Conservation (phyloP, 108 stramenopile genomes). For the Pseudonitzschia delicatissima region DNA sequence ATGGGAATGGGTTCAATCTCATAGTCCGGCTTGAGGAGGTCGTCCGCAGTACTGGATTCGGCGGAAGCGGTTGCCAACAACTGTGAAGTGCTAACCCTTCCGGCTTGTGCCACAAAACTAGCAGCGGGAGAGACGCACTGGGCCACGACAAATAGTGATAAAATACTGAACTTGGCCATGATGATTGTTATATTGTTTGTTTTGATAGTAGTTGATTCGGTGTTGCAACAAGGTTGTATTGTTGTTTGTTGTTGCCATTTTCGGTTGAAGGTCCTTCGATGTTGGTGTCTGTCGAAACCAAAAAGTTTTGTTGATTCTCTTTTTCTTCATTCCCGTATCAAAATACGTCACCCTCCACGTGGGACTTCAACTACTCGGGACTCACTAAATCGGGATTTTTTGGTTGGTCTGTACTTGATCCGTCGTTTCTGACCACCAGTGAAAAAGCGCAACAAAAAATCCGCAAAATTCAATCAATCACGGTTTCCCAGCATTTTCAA, state of each 20-base stretch:
- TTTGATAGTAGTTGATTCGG: neutral
- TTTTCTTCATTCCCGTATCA: neutral
- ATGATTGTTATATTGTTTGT: neutral
- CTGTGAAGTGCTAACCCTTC: neutral
- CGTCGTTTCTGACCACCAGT: neutral
- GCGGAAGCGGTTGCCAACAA: neutral
- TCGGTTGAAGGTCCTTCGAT: neutral
- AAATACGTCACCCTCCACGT: neutral
- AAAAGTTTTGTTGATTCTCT: no score
- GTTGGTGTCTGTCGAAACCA: neutral
- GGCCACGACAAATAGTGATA: neutral
- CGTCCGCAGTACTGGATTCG: conserved; percentile 23
- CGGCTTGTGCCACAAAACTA: neutral
- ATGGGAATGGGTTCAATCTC: conserved; percentile 78
- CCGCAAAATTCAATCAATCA: no score
- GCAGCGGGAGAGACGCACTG: conserved; percentile 1
- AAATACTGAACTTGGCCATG: no score
- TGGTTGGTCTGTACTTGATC: neutral
- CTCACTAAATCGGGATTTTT: neutral
- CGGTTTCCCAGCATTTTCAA: no score
- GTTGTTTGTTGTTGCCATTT: neutral
- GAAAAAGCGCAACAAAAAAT: no score
- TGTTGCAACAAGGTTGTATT: neutral
- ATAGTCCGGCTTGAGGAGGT: conserved; percentile 62
- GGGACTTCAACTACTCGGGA: neutral